phyloP scores from a whole-genome alignment of 768 basidiomycete species.

The Pulveroboletus sp. region DNA sequence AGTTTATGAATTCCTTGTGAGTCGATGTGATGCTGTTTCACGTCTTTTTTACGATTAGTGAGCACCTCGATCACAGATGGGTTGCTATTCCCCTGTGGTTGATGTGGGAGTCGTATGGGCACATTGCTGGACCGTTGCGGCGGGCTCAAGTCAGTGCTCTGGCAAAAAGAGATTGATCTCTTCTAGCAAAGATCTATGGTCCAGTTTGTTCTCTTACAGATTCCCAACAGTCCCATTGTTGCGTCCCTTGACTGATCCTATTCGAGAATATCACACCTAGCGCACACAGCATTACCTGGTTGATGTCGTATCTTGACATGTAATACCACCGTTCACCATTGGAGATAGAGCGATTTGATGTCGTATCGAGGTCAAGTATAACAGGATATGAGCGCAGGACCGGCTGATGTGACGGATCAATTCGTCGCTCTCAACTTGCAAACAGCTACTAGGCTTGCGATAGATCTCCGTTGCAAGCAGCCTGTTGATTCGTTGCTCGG shows the following conservation, averaged over 20 bases:
- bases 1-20: conserved; percentile 83
- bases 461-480: no score
- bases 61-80: conserved; percentile 49
- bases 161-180: background rate
- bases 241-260: no score
- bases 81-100: conserved; percentile 53
- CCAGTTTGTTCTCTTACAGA: background rate
- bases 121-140: conserved; percentile 62
- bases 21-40: conserved; percentile 20
- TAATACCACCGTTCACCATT: no score
- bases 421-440: background rate
- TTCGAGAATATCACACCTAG: no score
- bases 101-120: conserved; percentile 47
- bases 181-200: background rate
- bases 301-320: no score
- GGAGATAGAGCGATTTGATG: background rate
- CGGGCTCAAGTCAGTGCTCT: conserved; percentile 20
- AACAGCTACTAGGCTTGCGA: no score
- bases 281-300: background rate
- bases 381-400: no score
- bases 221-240: background rate
- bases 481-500: no score
- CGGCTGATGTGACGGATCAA: no score
- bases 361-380: no score
- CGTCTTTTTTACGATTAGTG: background rate